A percentile compares a stretch with the other conserved stretches of the same genome.
Evolutionary conservation across 2,329 filamentous ascomycete genomes (phyloP).

Genomic region (Dothiorella sarmentorum): DNA sequence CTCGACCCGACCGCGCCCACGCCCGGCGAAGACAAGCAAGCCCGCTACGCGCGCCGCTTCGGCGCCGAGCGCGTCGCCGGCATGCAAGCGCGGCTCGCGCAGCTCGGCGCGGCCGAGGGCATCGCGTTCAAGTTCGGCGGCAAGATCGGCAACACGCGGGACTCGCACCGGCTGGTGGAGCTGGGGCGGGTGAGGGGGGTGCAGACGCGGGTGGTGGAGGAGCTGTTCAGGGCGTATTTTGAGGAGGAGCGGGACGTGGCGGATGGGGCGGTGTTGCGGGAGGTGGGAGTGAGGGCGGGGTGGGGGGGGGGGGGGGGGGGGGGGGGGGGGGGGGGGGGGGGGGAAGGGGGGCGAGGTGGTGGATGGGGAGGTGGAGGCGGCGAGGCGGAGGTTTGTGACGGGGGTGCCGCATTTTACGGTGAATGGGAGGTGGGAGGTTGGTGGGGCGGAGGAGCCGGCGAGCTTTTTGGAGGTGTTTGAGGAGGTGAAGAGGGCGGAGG

Average conservation of each 20-base stretch:
- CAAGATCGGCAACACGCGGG: conserved; percentile 70
- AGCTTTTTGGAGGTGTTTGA: conserved; percentile 66
- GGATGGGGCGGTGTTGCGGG: conserved; percentile 37
- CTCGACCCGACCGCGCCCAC: conserved; percentile 64
- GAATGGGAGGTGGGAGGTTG: conserved; percentile 63
- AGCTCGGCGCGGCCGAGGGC: conserved; percentile 61
- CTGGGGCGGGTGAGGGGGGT: conserved; percentile 59
- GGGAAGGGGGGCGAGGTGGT: conserved; percentile 45
- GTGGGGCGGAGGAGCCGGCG: conserved; percentile 68
- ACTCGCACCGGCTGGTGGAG: conserved; percentile 74
- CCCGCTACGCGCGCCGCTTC: conserved; percentile 61
- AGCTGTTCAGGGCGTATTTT: conserved; percentile 44
- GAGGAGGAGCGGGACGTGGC: conserved; percentile 49
- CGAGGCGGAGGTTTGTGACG: conserved; percentile 50
- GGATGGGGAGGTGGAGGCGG: conserved; percentile 46
- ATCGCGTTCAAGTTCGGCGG: conserved; percentile 72
- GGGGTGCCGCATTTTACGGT: conserved; percentile 76
- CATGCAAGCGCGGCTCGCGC: conserved; percentile 56
- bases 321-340: conserved; percentile 42
- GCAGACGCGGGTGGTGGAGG: conserved; percentile 41
- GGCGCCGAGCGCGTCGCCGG: conserved; percentile 57
- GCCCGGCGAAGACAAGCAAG: conserved; percentile 51
- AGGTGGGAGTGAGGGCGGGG: conserved; percentile 43
- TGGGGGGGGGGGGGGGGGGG: conserved; percentile 41
- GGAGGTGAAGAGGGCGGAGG: conserved; percentile 50